phyloP scores from a whole-genome alignment of 257 asterid genomes.

The Prunella vulgaris region DNA sequence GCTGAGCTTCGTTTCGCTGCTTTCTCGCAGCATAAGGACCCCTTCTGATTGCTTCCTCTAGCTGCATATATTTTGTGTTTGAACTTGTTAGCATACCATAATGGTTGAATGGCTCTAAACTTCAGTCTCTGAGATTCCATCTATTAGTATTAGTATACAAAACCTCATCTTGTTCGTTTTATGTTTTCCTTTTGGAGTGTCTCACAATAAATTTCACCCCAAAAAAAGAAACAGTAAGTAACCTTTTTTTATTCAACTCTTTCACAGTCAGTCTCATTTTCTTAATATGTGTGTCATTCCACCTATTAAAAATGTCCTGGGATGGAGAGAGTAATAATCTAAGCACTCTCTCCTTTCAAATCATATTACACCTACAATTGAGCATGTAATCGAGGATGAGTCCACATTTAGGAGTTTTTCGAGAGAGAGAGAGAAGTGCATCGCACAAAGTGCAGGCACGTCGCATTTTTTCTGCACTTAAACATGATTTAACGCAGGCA shows the following conservation, averaged over 20 bases:
- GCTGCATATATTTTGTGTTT: conserved; percentile 37
- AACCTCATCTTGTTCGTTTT: background rate
- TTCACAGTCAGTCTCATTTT: no score
- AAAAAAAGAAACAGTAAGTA: no score
- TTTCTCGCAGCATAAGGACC: conserved; percentile 75
- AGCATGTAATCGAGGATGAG: background rate
- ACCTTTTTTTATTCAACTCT: no score
- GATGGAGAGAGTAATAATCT: no score
- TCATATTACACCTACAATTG: background rate
- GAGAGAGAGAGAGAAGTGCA: background rate
- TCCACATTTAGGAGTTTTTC: background rate
- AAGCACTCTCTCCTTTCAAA: background rate
- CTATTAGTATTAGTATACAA: background rate
- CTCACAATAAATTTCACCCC: no score
- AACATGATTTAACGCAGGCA: no score
- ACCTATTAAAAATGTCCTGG: no score
- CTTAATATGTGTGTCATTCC: no score
- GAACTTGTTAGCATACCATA: background rate
- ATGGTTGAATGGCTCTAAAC: background rate
- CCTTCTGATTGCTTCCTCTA: conserved; percentile 73
- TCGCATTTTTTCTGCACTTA: no score
- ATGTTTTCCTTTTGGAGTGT: background rate
- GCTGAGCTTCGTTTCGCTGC: conserved; percentile 73
- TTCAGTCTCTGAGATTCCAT: background rate
- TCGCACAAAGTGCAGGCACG: no score